phyloP scores from a whole-genome alignment of 1,139 yeast species.

The Scheffersomyces segobiensis region DNA sequence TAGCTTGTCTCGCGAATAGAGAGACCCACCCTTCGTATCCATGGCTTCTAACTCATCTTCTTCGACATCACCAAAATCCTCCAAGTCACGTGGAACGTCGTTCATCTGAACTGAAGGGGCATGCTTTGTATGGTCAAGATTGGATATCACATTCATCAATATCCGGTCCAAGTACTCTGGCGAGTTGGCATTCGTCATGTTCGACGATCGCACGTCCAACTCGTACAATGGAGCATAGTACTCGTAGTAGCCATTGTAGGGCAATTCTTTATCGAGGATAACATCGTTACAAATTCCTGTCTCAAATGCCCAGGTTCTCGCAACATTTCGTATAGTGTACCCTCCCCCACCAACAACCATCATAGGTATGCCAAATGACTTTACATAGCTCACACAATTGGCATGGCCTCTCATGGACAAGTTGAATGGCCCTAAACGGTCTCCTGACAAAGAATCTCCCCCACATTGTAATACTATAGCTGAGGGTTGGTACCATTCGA shows the following conservation, averaged over 20 bases:
- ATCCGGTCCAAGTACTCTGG: constrained; percentile 90
- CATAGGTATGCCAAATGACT: constrained; percentile 83
- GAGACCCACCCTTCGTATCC: constrained; percentile 91
- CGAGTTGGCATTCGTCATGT: constrained; percentile 94
- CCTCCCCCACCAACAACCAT: constrained; percentile 98
- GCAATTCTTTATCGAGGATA: constrained; percentile 75
- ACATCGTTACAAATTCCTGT: constrained; percentile 85
- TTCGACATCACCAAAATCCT: constrained; percentile 76
- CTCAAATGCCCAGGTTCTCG: constrained; percentile 95
- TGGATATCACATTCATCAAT: constrained; percentile 70
- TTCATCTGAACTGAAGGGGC: constrained; percentile 97
- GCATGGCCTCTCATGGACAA: constrained; percentile 93
- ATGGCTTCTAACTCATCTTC: constrained; percentile 72
- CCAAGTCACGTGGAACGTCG: constrained; percentile 83
- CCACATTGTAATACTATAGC: constrained; percentile 94
- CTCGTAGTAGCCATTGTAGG: constrained; percentile 94
- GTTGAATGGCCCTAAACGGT: constrained; percentile 88
- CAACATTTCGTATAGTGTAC: constrained; percentile 94
- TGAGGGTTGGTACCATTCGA: constrained; percentile 93
- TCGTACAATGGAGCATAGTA: constrained; percentile 96
- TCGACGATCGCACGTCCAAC: constrained; percentile 89
- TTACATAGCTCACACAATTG: constrained; percentile 87
- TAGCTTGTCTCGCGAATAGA: constrained; percentile 72
- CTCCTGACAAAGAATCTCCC: constrained; percentile 91
- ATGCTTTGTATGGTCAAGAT: constrained; percentile 83